phyloP scores from a whole-genome alignment of 495 filamentous ascomycete genomes.

The Aspergillus incahuasiensis region DNA sequence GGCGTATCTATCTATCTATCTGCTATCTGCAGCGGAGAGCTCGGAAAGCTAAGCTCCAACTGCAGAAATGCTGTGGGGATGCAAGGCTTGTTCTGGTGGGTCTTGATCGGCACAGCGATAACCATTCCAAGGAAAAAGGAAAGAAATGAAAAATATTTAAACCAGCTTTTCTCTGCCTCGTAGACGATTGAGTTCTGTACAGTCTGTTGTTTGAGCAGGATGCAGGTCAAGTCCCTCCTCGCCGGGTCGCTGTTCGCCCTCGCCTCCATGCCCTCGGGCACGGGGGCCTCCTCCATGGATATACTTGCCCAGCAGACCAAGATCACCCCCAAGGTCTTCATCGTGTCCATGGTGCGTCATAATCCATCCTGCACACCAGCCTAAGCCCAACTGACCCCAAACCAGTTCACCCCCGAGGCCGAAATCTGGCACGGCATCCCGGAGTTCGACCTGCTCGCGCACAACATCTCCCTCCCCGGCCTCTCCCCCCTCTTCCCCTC shows the following conservation, averaged over 20 bases:
- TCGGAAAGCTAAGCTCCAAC: neutral
- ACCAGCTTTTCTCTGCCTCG: neutral
- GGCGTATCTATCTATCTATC: neutral
- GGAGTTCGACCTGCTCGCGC: conserved; percentile 55
- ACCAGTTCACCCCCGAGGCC: conserved; percentile 62
- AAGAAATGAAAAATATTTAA: neutral
- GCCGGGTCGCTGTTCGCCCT: conserved; percentile 13
- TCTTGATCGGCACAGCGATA: neutral
- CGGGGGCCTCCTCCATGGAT: neutral
- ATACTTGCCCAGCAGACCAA: conserved; percentile 16
- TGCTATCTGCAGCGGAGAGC: neutral
- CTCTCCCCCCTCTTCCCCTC: conserved; percentile 61
- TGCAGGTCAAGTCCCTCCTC: conserved; percentile 16
- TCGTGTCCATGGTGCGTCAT: conserved; percentile 63
- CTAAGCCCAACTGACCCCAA: conserved; percentile 4
- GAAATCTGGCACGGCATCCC: conserved; percentile 61
- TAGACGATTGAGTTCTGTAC: neutral
- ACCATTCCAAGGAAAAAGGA: neutral
- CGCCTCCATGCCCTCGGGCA: conserved; percentile 10
- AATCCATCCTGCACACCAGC: neutral
- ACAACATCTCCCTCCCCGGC: conserved; percentile 64
- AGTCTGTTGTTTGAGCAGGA: neutral
- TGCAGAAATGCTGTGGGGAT: neutral
- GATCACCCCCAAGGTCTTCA: conserved; percentile 62
- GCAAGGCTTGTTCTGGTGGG: neutral